A percentile compares a stretch with the other conserved stretches of the same genome.
phyloP scores from a whole-genome alignment of 345 rosid genomes.

The Hevea brasiliensis region DNA sequence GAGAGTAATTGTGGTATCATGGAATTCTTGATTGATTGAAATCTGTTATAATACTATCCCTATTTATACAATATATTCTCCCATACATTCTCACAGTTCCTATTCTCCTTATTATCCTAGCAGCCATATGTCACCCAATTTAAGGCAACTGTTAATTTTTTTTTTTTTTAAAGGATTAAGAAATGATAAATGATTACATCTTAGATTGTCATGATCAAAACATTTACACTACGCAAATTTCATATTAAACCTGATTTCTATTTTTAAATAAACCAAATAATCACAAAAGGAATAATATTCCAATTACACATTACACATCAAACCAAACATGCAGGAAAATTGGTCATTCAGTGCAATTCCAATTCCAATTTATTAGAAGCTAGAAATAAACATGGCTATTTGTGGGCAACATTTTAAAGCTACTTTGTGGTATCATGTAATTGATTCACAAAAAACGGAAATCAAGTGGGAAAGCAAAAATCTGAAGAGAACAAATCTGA shows the following conservation, averaged over 20 bases:
- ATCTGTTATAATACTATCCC: no score
- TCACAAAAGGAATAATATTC: background rate
- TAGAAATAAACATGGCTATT: background rate
- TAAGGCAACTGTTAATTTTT: no score
- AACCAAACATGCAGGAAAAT: background rate
- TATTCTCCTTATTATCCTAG: no score
- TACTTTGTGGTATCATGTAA: background rate
- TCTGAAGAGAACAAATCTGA: no score
- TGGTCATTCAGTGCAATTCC: background rate
- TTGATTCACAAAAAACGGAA: conserved; percentile 2
- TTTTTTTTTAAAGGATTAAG: no score
- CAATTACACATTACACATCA: no score
- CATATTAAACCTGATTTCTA: background rate
- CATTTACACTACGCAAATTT: background rate
- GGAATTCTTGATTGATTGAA: no score
- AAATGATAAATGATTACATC: no score
- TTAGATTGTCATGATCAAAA: background rate
- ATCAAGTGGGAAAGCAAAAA: background rate
- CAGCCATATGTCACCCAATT: no score
- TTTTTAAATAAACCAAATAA: background rate
- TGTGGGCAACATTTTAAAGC: background rate
- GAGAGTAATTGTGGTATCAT: no score
- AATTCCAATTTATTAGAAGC: background rate
- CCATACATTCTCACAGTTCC: no score
- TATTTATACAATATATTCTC: no score